Base-by-base conservation (phyloP, 2,329 filamentous ascomycete species). In the Hymenoscyphus infarciens region DNA sequence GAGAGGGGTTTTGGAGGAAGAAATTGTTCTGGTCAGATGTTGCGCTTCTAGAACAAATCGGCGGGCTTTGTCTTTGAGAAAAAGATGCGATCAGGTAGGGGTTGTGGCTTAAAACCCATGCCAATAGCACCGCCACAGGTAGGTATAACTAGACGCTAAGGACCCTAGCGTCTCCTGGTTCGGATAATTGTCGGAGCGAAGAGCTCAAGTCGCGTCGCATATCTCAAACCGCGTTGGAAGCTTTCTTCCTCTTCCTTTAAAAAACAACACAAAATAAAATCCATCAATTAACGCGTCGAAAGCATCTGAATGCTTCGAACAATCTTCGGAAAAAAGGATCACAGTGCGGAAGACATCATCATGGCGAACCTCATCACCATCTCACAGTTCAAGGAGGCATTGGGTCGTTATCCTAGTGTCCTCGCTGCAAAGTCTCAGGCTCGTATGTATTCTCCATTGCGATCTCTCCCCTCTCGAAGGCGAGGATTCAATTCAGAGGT, bases 291-390 rank as follows among this genome's bases (percentile, higher is more conserved):
- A 25, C 27, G 45, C 42, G 25, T 27, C 25, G 57, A 62, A 35
- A 27, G n/a, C 19, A 39, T 58, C 31, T 62, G 29, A 35, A 67
- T 67, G 63, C 63, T 68, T 59, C 63, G 63, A 61, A 63, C 31
- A 6, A 59, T 67, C 27, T 65, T 66, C 22, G 63, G 65, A 19
- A 66, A 59, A 54, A 65, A 65, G 62, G 54, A 62, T 54, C 2
- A 15, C 6, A 39, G 22, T 29, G 16, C 58, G 16, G 33, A 52
- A 27, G 33, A 63, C 5, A 25, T 8, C 29, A 64, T 29, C 49
- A 74, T 73, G 71, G 67, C 70, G 25, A 62, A 64, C 22, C 33
- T 59, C n/a, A 74, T 74, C 57, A 68, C 67, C 5, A 56, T 63
- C 15, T 38, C 61, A 10, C 67, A 72, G 49, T 75, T 75, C 57